phyloP scores from a whole-genome alignment of 2,329 filamentous ascomycete genomes.

The Periconia macrospinosa region DNA sequence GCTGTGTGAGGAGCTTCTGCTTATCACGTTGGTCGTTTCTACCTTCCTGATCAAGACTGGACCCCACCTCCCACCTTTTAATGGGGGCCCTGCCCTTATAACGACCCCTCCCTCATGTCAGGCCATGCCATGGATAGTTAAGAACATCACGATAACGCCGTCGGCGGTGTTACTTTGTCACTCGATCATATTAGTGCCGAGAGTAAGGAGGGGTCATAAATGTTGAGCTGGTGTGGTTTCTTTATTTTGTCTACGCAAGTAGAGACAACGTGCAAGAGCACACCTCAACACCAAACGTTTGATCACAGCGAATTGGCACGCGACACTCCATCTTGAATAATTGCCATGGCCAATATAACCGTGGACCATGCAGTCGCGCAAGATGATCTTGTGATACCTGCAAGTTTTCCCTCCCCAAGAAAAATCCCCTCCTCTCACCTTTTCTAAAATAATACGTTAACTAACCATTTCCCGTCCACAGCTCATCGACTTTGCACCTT shows the following conservation, averaged over 20 bases:
- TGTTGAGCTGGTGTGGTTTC: not conserved
- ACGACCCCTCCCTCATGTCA: not conserved
- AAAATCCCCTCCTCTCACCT: not conserved
- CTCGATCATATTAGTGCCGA: not conserved
- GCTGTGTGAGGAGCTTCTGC: too few relatives aligned
- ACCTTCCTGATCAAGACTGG: conserved; percentile 23
- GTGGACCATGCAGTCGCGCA: conserved; percentile 41
- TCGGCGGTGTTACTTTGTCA: not conserved
- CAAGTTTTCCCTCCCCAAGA: conserved; percentile 12
- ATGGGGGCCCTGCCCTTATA: not conserved
- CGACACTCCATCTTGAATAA: not conserved
- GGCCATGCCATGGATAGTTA: not conserved
- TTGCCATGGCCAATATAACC: conserved; percentile 24
- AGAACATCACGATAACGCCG: not conserved
- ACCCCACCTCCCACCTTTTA: conserved; percentile 2
- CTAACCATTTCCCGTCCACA: conserved; percentile 34
- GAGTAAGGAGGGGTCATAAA: not conserved
- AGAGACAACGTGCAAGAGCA: too few relatives aligned
- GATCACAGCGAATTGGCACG: not conserved
- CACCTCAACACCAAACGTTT: not conserved
- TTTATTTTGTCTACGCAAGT: not conserved
- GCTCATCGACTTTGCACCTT: conserved; percentile 78
- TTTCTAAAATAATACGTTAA: not conserved
- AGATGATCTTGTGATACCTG: conserved; percentile 44
- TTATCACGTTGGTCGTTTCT: conserved; percentile 17